Base-by-base conservation (phyloP, 2,329 filamentous ascomycete species). In the Microdochium paspali region DNA sequence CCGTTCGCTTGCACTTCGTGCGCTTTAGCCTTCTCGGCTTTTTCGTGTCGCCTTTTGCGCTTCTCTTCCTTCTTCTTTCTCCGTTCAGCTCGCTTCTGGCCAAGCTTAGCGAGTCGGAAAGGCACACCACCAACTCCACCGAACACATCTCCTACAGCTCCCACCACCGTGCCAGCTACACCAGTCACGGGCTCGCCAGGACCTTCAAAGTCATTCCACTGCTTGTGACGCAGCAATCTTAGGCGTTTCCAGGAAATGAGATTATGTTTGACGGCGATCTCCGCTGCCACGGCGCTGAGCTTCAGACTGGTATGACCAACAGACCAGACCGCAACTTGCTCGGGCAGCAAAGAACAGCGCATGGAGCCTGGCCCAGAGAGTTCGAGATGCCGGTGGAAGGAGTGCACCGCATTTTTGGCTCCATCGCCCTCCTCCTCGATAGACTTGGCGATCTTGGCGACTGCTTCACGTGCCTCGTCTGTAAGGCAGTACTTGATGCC, bases 121-220 rank as follows among this genome's bases (percentile, higher is more conserved):
- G 85, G 85, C 3, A 86, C 77, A 45, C 78, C 73, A 1, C 77
- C 80, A 15, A 86, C 66, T 0, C 84, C 84, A n/a, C 72, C 69
- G 24, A 82, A 77, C 1, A 82, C 70, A 30, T 78, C 74, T 1
- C 75, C 73, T 3, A 83, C 59, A 0, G 77, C 79, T 3, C 72
- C 71, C n/a, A 77, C 70, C 4, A 87, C 54, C 0, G 82, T 82
- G 10, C 79, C 77, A 28, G 79, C 77, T 3, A 77, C 67, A 3
- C 84, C 85, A 0, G 83, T 85, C 12, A 89, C 67, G 0, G 85
- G 85, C 58, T 88, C 85, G 0, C 84, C 84, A 0, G 84, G 84
- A 0, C 85, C 85, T 53, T 85, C 82, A 55, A 87, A 88, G 55
- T 88, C 84, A 54, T 87, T 86, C 82, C 84, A 89, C 55, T 87